These are phyloP conservation scores for Chrysosporium keratinophilum DNA, from an alignment of 2,329 filamentous ascomycete genomes.

Conservation along the genomic window DNA sequence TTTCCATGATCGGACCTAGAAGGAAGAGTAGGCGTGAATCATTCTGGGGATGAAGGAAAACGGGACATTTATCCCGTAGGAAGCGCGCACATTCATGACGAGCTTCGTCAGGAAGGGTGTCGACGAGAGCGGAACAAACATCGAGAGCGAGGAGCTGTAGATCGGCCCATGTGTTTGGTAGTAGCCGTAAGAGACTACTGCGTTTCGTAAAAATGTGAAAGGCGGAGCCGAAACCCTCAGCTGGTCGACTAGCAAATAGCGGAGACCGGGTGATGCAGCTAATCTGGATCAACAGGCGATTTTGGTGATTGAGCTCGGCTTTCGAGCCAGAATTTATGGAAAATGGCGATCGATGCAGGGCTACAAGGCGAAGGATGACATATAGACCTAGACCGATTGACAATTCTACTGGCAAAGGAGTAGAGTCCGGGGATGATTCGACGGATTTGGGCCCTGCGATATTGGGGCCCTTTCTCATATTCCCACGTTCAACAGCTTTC, in stretches of 20 bases:
- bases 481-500: conserved; percentile 27
- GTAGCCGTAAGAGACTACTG: conserved; percentile 14
- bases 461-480: conserved; percentile 7
- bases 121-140: conserved; percentile 36
- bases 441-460: too few species aligned
- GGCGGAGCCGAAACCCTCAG: conserved; percentile 25
- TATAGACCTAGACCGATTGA: conserved; percentile 32
- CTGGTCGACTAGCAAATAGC: conserved; percentile 25
- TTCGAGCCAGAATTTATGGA: conserved; percentile 19
- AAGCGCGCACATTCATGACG: conserved; percentile 35
- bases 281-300: conserved; percentile 30
- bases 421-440: background rate
- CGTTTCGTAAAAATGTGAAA: conserved; percentile 18
- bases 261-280: conserved; percentile 34
- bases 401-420: conserved; percentile 10
- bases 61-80: conserved; percentile 34
- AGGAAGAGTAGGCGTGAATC: conserved; percentile 34
- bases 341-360: conserved; percentile 33
- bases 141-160: conserved; percentile 36
- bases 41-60: conserved; percentile 30
- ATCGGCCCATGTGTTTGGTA: conserved; percentile 26
- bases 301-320: conserved; percentile 26
- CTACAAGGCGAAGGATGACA: conserved; percentile 32
- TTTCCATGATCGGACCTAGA: conserved; percentile 31
- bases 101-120: conserved; percentile 36